Conservation (phyloP, 306 rosid species). For the Prinsepia uniflora region DNA sequence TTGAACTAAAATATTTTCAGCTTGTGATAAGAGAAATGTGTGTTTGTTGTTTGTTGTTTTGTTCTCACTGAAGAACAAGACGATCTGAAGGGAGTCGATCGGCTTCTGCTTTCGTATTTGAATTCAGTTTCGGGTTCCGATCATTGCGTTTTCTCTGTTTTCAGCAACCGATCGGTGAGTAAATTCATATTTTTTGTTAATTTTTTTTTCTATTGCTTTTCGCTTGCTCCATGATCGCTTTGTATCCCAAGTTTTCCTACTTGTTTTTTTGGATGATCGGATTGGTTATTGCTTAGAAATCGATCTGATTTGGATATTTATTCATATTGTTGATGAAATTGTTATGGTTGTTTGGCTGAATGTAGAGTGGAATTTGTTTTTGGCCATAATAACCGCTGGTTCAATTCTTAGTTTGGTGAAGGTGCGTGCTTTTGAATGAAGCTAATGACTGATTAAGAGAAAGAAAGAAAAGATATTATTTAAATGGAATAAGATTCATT, state of each 20-base stretch:
- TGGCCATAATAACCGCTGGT: not conserved
- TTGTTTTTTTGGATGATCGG: constrained; percentile 39
- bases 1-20: not conserved
- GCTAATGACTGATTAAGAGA: constrained; percentile 13
- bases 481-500: constrained; percentile 26
- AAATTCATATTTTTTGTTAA: constrained; percentile 1
- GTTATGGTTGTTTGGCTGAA: constrained; percentile 3
- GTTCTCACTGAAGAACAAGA: constrained; percentile 15
- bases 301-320: constrained; percentile 3
- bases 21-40: constrained; percentile 1
- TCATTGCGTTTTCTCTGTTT: constrained; percentile 28
- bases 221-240: constrained; percentile 14
- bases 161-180: constrained; percentile 49
- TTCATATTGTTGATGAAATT: constrained; percentile 19
- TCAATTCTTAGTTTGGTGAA: not conserved
- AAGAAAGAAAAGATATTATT: constrained; percentile 12
- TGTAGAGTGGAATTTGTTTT: constrained; percentile 10
- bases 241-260: not conserved
- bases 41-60: not conserved
- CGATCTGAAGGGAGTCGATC: constrained; percentile 36
- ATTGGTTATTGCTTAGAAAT: constrained; percentile 17
- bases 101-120: not conserved
- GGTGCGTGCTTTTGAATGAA: constrained; percentile 18
- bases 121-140: constrained; percentile 29
- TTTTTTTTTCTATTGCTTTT: not conserved